Evolutionary conservation across 2,329 filamentous ascomycete species (phyloP), one percentile per base, ranked within the genome.

Genomic region (Exophiala oligosperma): DNA sequence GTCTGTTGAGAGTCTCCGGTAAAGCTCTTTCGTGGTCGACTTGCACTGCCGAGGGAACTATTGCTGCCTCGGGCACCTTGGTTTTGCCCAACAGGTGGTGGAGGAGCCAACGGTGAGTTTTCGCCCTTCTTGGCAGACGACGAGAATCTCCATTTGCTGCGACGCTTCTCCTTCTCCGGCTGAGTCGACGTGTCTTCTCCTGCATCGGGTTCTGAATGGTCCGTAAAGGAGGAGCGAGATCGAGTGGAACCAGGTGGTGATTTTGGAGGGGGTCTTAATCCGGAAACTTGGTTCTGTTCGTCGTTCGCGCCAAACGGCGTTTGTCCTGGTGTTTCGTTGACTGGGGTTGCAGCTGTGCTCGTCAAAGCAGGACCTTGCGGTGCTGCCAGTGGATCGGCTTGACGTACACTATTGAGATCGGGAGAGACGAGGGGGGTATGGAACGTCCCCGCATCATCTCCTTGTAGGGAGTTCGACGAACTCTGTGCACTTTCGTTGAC

Each of bases 401-500:
- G 55, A 17, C 63, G 60, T 52, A 69, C 69, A 37, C 9, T 75
- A 69, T 46, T 64, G 26, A 68, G 51, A 40, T 72, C 69, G 21
- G 71, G 69, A 7, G 69, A 66, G 29, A 66, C 63, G 32, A 69
- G 60, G 44, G 70, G 64, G 37, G 73, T 69, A 52, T 68, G 68
- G 40, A 74, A 66, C 26, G 67, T 67, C 7, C 57, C 70, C 12
- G 68, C 70, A 7, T 72, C 70, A 14, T 69, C 69, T 4, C 64
- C 80, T 48, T 66, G 75, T n/a, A 96, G 77, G 6, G 92, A 97
- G 14, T 89, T 84, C 5, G 84, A 89, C 14, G 94, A 97, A 70
- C 92, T 97, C 64, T 96, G 92, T 0, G 93, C 92, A 70, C 93
- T 97, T 21, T 87, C 88, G 66, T 91, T 92, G 23, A 89, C 76